A percentile compares a stretch with the other conserved stretches of the same genome.
Evolutionary conservation across 2,329 filamentous ascomycete genomes (phyloP).

Genomic region (Ophiosphaerella herpotricha): DNA sequence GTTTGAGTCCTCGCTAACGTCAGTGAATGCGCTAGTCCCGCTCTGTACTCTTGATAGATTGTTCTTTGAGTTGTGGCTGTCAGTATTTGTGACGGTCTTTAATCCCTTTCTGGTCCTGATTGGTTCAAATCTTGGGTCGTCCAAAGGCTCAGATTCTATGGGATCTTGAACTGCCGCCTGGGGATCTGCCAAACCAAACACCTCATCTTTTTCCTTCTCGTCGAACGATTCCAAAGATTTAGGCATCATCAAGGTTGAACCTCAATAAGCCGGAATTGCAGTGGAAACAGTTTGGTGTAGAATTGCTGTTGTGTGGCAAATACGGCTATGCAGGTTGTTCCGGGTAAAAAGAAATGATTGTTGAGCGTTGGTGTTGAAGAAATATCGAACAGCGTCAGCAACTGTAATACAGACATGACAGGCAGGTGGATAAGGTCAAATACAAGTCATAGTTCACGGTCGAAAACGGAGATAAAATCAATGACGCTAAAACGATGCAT

Average conservation of each 20-base stretch:
- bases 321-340: too few relatives aligned
- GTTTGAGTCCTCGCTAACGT: conserved; percentile 36
- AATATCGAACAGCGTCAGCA: too few relatives aligned
- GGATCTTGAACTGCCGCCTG: conserved; percentile 40
- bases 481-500: too few relatives aligned
- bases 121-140: conserved; percentile 36
- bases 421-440: too few relatives aligned
- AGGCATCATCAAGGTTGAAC: conserved; percentile 18
- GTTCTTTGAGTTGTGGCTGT: conserved; percentile 23
- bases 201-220: conserved; percentile 45
- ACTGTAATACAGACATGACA: too few relatives aligned
- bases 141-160: conserved; percentile 24
- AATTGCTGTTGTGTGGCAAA: background rate
- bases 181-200: conserved; percentile 41
- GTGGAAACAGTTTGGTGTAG: background rate
- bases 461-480: too few relatives aligned
- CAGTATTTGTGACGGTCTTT: conserved; percentile 35
- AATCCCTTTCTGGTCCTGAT: conserved; percentile 44
- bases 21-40: conserved; percentile 33
- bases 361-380: too few relatives aligned
- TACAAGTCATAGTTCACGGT: too few relatives aligned
- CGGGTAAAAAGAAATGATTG: too few relatives aligned
- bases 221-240: conserved; percentile 28
- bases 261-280: background rate
- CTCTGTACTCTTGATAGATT: conserved; percentile 35